These are phyloP conservation scores for Ceriops decandra DNA, from an alignment of 345 rosid genomes.

Conservation along the genomic window DNA sequence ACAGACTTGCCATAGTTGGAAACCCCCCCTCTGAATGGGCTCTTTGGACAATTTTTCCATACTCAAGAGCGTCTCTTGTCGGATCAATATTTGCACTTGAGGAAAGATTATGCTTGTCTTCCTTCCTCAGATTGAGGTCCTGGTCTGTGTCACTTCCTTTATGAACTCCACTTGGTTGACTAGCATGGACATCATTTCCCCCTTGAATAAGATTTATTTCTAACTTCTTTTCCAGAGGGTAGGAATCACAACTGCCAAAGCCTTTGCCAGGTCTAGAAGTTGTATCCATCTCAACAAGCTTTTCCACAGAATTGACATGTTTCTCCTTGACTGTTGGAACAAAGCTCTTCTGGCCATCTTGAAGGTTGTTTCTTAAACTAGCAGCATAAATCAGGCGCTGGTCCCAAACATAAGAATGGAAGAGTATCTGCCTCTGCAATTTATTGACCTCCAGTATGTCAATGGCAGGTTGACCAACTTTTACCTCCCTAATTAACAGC, in stretches of 20 bases:
- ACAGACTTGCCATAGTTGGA: conserved; percentile 28
- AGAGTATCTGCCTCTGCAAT: conserved; percentile 18
- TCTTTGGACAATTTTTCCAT: conserved; percentile 40
- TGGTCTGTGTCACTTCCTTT: conserved; percentile 31
- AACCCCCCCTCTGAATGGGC: conserved; percentile 51
- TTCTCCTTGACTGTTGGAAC: conserved; percentile 37
- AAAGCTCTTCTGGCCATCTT: conserved; percentile 33
- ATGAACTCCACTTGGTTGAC: conserved; percentile 23
- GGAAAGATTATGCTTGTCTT: conserved; percentile 31
- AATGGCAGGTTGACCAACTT: conserved; percentile 20
- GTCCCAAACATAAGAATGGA: conserved; percentile 23
- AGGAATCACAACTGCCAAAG: conserved; percentile 38
- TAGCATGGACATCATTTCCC: conserved; percentile 17
- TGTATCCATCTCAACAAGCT: conserved; percentile 42
- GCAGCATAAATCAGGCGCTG: conserved; percentile 15
- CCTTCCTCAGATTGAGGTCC: conserved; percentile 32
- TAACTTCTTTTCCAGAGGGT: conserved; percentile 34
- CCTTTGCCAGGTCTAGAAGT: conserved; percentile 36
- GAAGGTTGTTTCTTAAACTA: conserved; percentile 8
- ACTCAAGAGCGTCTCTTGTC: conserved; percentile 35
- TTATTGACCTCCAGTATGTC: conserved; percentile 25
- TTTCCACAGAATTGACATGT: conserved; percentile 43
- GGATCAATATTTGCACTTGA: conserved; percentile 29
- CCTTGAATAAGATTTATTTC: conserved; percentile 31
- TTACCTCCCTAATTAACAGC: conserved; percentile 3